Percentiles rank a stretch among this genome's conserved stretches.
Conservation (phyloP, 23 red algal genomes). For the Gracilariopsis chorda region DNA sequence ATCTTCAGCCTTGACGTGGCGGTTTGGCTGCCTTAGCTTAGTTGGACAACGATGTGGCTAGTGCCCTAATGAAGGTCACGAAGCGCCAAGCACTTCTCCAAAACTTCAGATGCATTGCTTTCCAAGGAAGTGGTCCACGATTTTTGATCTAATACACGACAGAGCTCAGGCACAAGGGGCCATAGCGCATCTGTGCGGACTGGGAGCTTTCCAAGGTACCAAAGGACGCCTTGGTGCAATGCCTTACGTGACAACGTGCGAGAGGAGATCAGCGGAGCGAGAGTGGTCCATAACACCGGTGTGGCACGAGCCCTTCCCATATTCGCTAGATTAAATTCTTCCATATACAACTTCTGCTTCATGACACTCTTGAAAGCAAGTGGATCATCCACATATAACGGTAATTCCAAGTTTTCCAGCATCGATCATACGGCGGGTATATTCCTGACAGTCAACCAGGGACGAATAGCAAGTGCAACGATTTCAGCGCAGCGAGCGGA, state of each 20-base stretch:
- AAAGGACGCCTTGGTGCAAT: not conserved
- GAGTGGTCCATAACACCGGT: not conserved
- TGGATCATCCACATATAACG: not conserved
- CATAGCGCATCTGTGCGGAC: not conserved
- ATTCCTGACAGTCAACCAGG: not conserved
- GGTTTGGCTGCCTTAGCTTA: not conserved
- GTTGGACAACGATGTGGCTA: not conserved
- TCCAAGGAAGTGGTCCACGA: not conserved
- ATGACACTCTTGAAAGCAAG: not conserved
- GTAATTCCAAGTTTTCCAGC: not conserved
- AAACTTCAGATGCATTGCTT: not conserved
- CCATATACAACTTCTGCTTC: not conserved
- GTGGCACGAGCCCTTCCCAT: not conserved
- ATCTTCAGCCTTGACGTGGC: not conserved
- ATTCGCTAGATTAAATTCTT: not conserved
- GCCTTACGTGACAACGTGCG: not conserved
- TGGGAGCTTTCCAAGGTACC: not conserved
- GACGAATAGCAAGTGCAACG: too few species aligned
- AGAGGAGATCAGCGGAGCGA: not conserved
- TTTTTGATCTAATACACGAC: not conserved
- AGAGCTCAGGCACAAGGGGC: not conserved
- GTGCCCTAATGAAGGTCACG: not conserved
- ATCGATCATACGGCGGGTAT: not conserved
- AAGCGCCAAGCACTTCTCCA: not conserved
- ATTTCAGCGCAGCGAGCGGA: too few species aligned